Evolutionary conservation across 345 rosid genomes (phyloP).

Genomic region (Dipteronia dyeriana): DNA sequence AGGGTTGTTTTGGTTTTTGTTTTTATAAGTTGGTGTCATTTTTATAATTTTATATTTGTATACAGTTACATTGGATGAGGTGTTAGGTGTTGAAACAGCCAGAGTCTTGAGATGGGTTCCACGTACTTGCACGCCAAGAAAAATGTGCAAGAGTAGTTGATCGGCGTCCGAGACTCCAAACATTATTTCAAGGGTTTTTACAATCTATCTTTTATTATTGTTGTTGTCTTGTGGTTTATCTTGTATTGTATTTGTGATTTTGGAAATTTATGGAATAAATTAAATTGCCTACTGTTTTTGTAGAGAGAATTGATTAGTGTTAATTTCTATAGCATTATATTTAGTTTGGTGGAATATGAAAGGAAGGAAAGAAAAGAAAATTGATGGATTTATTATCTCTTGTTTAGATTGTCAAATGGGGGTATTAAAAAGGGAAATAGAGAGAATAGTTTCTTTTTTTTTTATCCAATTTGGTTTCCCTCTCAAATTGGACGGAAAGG

Average conservation of each 20-base stretch:
- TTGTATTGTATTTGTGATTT: neutral
- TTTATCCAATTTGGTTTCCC: too few relatives aligned
- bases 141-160: constrained; percentile 36
- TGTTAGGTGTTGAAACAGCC: neutral
- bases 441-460: too few relatives aligned
- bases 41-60: neutral
- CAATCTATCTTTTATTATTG: neutral
- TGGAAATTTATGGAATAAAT: neutral
- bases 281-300: neutral
- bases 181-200: constrained; percentile 10
- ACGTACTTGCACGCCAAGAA: constrained; percentile 21
- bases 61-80: neutral
- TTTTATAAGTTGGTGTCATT: neutral
- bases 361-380: too few relatives aligned
- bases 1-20: too few relatives aligned
- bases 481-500: too few relatives aligned
- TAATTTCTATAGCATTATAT: too few relatives aligned
- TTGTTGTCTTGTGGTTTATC: constrained; percentile 11
- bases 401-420: too few relatives aligned
- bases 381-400: too few relatives aligned
- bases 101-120: constrained; percentile 47
- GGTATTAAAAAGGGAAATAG: too few relatives aligned
- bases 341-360: too few relatives aligned
- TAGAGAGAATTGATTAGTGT: too few relatives aligned
- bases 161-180: constrained; percentile 42